Evolutionary conservation across 2,329 filamentous ascomycete genomes (phyloP).

Genomic region (Colletotrichum sp.): DNA sequence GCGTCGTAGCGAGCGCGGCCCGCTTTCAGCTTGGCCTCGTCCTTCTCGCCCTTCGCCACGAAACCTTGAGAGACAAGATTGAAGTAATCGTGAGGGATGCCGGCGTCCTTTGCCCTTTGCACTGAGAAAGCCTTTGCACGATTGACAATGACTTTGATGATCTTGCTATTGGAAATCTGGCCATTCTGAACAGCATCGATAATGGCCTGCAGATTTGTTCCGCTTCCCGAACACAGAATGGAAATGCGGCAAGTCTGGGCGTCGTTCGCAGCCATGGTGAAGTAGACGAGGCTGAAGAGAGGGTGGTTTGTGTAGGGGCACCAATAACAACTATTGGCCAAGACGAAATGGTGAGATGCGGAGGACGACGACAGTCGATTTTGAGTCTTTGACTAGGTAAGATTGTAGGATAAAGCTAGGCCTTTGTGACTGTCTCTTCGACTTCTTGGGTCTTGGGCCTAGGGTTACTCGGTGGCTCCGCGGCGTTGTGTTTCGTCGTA

Average conservation of each 20-base stretch:
- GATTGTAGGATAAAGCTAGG: not conserved
- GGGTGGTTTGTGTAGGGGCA: not conserved
- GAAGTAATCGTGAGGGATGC: slow-evolving; percentile 80
- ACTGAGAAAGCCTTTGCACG: slow-evolving; percentile 45
- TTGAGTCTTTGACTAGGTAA: not conserved
- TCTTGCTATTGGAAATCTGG: slow-evolving; percentile 44
- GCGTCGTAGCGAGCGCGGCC: slow-evolving; percentile 76
- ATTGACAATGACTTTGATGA: slow-evolving; percentile 55
- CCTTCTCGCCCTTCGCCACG: slow-evolving; percentile 61
- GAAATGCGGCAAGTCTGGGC: slow-evolving; percentile 54
- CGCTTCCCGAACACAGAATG: slow-evolving; percentile 75
- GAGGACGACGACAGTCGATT: not conserved
- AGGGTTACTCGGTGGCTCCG: not conserved
- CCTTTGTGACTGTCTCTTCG: not conserved
- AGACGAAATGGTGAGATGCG: not conserved
- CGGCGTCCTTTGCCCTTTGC: slow-evolving; percentile 49
- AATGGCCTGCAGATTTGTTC: slow-evolving; percentile 81
- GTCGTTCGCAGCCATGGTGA: not conserved
- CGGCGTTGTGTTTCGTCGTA: not conserved
- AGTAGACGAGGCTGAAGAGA: not conserved
- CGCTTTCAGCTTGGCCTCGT: slow-evolving; percentile 56
- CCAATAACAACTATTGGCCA: not conserved
- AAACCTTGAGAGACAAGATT: slow-evolving; percentile 79
- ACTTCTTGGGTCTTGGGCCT: not conserved
- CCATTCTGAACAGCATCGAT: slow-evolving; percentile 50